These are phyloP conservation scores for Herpetomonas tarakana DNA, from an alignment of 208 protist genomes.

Conservation along the genomic window DNA sequence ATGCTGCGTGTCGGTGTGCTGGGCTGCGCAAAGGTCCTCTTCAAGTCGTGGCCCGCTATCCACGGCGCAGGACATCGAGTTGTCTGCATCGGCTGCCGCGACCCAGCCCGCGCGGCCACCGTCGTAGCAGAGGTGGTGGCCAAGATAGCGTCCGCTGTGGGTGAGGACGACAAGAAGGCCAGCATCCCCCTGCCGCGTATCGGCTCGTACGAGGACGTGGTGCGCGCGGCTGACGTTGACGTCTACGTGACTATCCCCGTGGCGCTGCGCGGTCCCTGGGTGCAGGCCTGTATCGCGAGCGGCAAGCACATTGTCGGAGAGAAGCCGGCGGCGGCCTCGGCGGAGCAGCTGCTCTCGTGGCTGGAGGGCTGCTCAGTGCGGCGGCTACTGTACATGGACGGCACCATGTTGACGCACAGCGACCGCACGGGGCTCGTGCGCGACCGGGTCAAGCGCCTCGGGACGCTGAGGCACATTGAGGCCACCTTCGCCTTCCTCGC, in stretches of 20 bases:
- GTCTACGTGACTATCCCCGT: slow-evolving; percentile 41
- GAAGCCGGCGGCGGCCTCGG: slow-evolving; percentile 28
- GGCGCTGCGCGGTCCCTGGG: slow-evolving; percentile 27
- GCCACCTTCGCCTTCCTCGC: slow-evolving; percentile 25
- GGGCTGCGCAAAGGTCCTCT: slow-evolving; percentile 18
- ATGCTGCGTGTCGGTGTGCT: slow-evolving; percentile 35
- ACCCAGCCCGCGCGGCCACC: slow-evolving; percentile 11
- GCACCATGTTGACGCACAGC: slow-evolving; percentile 42
- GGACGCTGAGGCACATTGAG: slow-evolving; percentile 29
- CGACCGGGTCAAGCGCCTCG: slow-evolving; percentile 10
- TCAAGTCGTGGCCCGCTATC: slow-evolving; percentile 29
- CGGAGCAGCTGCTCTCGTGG: slow-evolving; percentile 23
- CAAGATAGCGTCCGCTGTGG: slow-evolving; percentile 5
- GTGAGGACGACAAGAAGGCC: neutral
- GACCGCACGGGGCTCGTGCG: slow-evolving; percentile 21
- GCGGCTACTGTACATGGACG: slow-evolving; percentile 40
- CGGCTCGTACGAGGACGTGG: slow-evolving; percentile 31
- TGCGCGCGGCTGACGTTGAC: slow-evolving; percentile 24
- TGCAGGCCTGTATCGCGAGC: slow-evolving; percentile 20
- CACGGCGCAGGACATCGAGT: slow-evolving; percentile 29
- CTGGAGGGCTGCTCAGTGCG: slow-evolving; percentile 18
- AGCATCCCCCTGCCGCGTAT: slow-evolving; percentile 13
- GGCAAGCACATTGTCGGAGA: slow-evolving; percentile 43
- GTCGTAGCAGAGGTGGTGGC: slow-evolving; percentile 19
- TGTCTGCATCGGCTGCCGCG: slow-evolving; percentile 25